Evolutionary conservation across 768 basidiomycete genomes (phyloP), one percentile per base, ranked within the genome.

Genomic region (Rhodotorula sphaerocarpa): DNA sequence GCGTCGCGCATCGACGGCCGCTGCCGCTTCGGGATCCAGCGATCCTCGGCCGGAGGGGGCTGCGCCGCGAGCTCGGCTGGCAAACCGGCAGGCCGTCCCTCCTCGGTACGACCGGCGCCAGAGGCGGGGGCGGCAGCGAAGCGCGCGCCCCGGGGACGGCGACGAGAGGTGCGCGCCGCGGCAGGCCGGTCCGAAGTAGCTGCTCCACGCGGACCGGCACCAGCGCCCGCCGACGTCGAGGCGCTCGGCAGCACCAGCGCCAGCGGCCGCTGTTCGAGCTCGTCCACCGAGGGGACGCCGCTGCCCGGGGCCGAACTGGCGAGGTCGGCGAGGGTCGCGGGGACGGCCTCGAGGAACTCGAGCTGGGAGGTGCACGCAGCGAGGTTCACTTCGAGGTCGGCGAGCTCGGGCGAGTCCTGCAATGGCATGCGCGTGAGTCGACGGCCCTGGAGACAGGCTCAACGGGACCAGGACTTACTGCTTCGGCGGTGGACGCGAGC

Each of bases 331-430:
- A 70, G 55, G 23, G 23, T 33, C 15, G 70, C 58, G 20, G 71
- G 71, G 44, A 71, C 57, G 31, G 61, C 50, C 14, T 56, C 48
- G 52, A 72, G 42, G 66, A 79, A 79, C 44, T 74, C 71, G 61
- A 75, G 65, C 52, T 75, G 75, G 10, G 73, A 45, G 9, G 68
- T 39, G 7, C 74, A 72, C 5, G 75, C 73, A 12, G 67, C 34
- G 21, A 75, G 71, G 70, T 79, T 78, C 51, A 73, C 71, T 21
- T 72, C 39, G 56, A 78, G 73, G 63, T 77, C 77, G 25, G 73
- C 67, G 55, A 75, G 70, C 55, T 78, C 77, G 25, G 77, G 72
- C 1, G 76, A 76, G 55, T 75, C 74, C 77, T 78, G 68, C 3
- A 20, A 31, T 14, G 50, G 23, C 28, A 2, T 21, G 31, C 2